phyloP scores from a whole-genome alignment of 768 basidiomycete genomes.

The Kwoniella heveanensis region DNA sequence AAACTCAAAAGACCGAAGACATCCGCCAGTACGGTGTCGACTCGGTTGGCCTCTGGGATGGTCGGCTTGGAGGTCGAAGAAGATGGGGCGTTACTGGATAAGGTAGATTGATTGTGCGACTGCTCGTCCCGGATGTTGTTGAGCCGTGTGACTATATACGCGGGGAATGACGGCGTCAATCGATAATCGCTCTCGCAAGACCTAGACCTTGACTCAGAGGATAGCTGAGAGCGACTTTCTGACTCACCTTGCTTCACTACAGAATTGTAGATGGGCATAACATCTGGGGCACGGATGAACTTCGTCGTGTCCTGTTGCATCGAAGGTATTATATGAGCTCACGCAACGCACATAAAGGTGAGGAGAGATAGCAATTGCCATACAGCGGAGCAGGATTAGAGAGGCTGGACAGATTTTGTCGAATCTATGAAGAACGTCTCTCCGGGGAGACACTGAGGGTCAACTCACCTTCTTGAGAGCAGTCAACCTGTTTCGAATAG shows the following conservation, averaged over 20 bases:
- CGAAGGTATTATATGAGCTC: neutral
- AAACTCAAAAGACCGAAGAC: constrained; percentile 93
- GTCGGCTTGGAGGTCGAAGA: constrained; percentile 32
- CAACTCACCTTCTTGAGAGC: constrained; percentile 58
- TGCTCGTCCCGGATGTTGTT: constrained; percentile 80
- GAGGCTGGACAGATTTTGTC: too few species aligned
- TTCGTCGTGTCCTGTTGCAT: constrained; percentile 77
- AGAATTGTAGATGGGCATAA: constrained; percentile 85
- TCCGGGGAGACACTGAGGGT: too few species aligned
- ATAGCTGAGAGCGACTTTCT: neutral
- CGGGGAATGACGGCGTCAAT: too few species aligned
- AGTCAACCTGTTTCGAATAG: constrained; percentile 91
- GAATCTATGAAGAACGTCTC: too few species aligned
- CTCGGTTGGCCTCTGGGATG: constrained; percentile 64
- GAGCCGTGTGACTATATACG: constrained; percentile 73
- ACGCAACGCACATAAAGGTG: neutral
- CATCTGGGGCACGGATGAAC: constrained; percentile 90
- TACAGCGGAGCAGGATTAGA: too few species aligned
- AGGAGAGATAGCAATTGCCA: too few species aligned
- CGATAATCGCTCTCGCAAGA: too few species aligned
- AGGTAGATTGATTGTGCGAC: constrained; percentile 48
- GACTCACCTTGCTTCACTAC: constrained; percentile 86
- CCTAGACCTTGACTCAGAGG: too few species aligned
- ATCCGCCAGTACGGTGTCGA: constrained; percentile 93
- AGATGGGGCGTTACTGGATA: constrained; percentile 42